These are phyloP conservation scores for Cladosporium sp. DNA, from an alignment of 2,329 filamentous ascomycete genomes.

Conservation along the genomic window DNA sequence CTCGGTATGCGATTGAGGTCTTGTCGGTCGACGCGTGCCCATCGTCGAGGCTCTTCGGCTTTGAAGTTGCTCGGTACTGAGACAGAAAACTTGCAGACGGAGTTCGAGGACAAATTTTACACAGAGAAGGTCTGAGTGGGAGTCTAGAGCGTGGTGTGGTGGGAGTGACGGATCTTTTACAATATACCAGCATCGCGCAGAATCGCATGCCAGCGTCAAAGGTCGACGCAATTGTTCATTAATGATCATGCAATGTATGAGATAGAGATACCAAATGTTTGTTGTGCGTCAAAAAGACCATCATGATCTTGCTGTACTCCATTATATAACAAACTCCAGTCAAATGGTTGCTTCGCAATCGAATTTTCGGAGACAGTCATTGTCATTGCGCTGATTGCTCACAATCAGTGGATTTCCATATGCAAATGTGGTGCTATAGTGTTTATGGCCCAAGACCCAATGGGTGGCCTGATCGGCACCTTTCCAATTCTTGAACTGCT, in stretches of 20 bases:
- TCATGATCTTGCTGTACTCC: not conserved
- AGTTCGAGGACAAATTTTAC: not conserved
- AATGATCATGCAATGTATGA: not conserved
- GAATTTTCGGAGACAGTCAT: not conserved
- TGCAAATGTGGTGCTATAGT: not conserved
- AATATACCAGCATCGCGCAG: not conserved
- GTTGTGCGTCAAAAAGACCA: not conserved
- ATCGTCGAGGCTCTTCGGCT: not conserved
- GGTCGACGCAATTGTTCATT: not conserved
- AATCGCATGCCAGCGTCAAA: not conserved
- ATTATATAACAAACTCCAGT: not conserved
- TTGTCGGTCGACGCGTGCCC: not conserved
- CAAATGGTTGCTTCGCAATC: not conserved
- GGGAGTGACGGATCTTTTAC: not conserved
- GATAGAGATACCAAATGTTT: not conserved
- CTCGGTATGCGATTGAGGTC: not conserved
- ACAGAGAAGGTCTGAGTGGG: slow-evolving; percentile 1
- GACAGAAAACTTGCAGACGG: not conserved
- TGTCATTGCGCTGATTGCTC: not conserved
- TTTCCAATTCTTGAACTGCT: not conserved
- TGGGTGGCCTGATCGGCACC: not conserved
- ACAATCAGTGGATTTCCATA: not conserved
- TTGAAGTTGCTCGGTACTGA: not conserved
- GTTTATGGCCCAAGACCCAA: not conserved
- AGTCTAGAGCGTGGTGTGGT: not conserved